Percentiles rank a stretch among this genome's conserved stretches.
Evolutionary conservation across 805 yeast genomes (phyloP).

Genomic region (Cyberlindnera veronae): DNA sequence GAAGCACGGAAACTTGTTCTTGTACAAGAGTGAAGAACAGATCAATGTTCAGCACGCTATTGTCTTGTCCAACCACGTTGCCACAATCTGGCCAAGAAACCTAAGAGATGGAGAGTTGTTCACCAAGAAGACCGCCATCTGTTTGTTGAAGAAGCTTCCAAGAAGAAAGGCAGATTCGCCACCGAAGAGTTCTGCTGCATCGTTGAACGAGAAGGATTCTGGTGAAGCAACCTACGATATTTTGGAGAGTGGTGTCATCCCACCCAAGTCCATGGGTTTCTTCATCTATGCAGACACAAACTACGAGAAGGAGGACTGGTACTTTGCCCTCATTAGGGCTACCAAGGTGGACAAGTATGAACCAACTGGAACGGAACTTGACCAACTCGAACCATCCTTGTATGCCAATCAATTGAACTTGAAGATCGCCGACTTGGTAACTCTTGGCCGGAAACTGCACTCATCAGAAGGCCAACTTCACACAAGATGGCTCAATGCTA

Average conservation of each 20-base stretch:
- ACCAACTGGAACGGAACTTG: slow-evolving; percentile 24
- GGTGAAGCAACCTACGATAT: slow-evolving; percentile 23
- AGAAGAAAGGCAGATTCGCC: slow-evolving; percentile 26
- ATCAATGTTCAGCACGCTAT: slow-evolving; percentile 74
- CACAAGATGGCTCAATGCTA: slow-evolving; percentile 87
- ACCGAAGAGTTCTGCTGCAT: slow-evolving; percentile 33
- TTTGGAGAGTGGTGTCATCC: slow-evolving; percentile 22
- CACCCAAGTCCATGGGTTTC: slow-evolving; percentile 37
- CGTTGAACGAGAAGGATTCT: slow-evolving; percentile 9
- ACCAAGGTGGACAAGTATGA: slow-evolving; percentile 43
- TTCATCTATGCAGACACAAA: slow-evolving; percentile 77
- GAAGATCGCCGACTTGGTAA: slow-evolving; percentile 66
- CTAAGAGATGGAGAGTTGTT: slow-evolving; percentile 75
- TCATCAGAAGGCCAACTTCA: slow-evolving; percentile 81
- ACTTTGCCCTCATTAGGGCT: slow-evolving; percentile 78
- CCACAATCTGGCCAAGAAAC: slow-evolving; percentile 82
- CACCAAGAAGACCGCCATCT: slow-evolving; percentile 75
- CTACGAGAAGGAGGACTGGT: slow-evolving; percentile 89
- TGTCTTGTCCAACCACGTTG: slow-evolving; percentile 65
- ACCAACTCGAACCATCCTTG: slow-evolving; percentile 50
- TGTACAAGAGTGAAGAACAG: slow-evolving; percentile 70
- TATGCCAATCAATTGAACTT: slow-evolving; percentile 75
- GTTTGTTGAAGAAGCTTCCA: slow-evolving; percentile 52
- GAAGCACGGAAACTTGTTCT: slow-evolving; percentile 82
- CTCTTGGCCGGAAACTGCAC: slow-evolving; percentile 70